These are phyloP conservation scores for Paramecium sonneborni DNA, from an alignment of 73 alveolate genomes.

Conservation along the genomic window DNA sequence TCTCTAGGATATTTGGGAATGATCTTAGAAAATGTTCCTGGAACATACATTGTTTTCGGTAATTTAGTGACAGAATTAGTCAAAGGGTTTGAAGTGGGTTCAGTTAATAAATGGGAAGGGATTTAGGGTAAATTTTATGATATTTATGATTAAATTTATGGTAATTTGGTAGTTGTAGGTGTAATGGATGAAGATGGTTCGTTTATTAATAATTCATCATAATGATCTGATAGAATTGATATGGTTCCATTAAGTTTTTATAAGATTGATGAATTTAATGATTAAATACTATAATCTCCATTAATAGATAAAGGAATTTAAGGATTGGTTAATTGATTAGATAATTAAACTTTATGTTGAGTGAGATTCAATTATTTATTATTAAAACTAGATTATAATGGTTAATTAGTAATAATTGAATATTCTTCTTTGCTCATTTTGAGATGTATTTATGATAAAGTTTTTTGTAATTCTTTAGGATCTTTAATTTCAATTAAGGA, in stretches of 20 bases:
- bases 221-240: conserved; percentile 2
- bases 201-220: background rate
- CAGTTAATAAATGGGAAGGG: background rate
- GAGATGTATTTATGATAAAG: background rate
- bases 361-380: background rate
- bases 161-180: background rate
- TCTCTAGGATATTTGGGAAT: conserved; percentile 42
- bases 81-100: background rate
- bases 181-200: background rate
- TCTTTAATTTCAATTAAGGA: background rate
- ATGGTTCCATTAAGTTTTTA: conserved; percentile 36
- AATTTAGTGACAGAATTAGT: background rate
- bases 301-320: background rate
- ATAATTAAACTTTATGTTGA: background rate
- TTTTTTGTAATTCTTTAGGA: background rate
- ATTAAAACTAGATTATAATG: background rate
- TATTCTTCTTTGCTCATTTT: conserved; percentile 38
- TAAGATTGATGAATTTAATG: background rate
- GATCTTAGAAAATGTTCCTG: conserved; percentile 20
- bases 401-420: background rate
- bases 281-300: background rate
- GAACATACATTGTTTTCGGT: background rate
- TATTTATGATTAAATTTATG: background rate
- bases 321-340: background rate
- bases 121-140: background rate